Conservation (phyloP, 2,329 filamentous ascomycete genomes). For the Diaporthe sp. region DNA sequence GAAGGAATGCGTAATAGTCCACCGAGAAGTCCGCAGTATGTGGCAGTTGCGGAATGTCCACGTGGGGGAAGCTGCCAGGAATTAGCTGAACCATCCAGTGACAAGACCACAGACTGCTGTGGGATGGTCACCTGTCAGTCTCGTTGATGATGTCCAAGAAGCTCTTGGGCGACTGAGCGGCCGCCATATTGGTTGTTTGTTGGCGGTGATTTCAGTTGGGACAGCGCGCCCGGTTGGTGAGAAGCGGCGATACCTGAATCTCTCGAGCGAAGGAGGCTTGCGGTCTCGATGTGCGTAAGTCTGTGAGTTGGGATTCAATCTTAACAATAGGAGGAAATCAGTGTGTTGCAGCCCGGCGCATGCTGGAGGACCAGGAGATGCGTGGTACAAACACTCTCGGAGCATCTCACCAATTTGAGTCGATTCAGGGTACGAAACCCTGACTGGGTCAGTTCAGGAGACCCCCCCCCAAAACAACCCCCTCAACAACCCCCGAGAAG, state of each 20-base stretch:
- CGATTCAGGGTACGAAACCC: slow-evolving; percentile 1
- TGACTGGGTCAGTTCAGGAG: background rate
- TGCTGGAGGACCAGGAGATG: background rate
- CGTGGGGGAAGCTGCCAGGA: slow-evolving; percentile 60
- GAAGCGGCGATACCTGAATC: background rate
- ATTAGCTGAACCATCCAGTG: background rate
- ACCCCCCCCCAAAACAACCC: background rate
- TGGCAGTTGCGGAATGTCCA: slow-evolving; percentile 53
- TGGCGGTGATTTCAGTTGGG: background rate
- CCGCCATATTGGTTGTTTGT: slow-evolving; percentile 25
- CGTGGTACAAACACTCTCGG: background rate
- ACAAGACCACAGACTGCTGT: background rate
- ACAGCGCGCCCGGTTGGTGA: background rate
- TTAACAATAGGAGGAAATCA: too few relatives aligned
- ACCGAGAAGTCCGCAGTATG: slow-evolving; percentile 47
- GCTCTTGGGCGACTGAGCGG: slow-evolving; percentile 10
- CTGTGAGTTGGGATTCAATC: background rate
- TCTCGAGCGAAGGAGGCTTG: background rate
- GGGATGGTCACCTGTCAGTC: slow-evolving; percentile 36
- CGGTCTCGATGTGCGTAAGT: too few relatives aligned
- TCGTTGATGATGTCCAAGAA: slow-evolving; percentile 39
- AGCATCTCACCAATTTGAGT: background rate
- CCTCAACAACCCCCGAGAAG: too few relatives aligned
- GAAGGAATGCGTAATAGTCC: slow-evolving; percentile 58
- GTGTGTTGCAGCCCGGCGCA: background rate